Evolutionary conservation across 2,329 filamentous ascomycete genomes (phyloP).

Genomic region (Aspergillus ochraceus): DNA sequence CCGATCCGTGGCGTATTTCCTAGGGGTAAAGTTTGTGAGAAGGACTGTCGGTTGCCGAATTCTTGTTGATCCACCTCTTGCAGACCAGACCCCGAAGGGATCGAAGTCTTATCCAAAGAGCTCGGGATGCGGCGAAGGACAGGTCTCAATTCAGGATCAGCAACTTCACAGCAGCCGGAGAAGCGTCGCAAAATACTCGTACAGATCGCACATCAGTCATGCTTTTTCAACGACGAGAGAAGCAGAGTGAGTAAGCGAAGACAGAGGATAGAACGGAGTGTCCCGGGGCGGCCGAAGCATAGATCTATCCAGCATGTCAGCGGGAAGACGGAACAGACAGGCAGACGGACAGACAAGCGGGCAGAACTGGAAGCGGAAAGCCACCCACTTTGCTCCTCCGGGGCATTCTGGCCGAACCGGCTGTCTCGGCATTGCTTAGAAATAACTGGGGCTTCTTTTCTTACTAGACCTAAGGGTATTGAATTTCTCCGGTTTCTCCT

Average conservation of each 20-base stretch:
- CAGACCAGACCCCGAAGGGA: neutral
- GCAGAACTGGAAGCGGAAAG: conserved; percentile 21
- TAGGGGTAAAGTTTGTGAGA: neutral
- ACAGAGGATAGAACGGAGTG: neutral
- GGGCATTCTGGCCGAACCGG: conserved; percentile 11
- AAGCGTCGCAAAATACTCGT: conserved; percentile 11
- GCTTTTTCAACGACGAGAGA: conserved; percentile 5
- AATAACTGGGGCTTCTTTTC: conserved; percentile 1
- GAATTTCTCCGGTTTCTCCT: no score
- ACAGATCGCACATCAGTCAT: conserved; percentile 20
- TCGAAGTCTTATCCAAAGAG: neutral
- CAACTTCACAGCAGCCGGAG: conserved; percentile 15
- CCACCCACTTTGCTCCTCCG: conserved; percentile 11
- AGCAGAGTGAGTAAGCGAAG: neutral
- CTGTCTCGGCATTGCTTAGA: conserved; percentile 17
- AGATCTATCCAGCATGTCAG: conserved; percentile 7
- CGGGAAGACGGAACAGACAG: conserved; percentile 11
- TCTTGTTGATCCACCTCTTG: neutral
- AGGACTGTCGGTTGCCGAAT: neutral
- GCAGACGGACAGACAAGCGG: neutral
- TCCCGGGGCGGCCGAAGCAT: conserved; percentile 14
- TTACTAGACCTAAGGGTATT: neutral
- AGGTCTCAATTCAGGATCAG: conserved; percentile 24
- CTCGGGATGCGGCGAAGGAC: conserved; percentile 13
- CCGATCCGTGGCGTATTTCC: neutral